These are phyloP conservation scores for Aspergillus hiratsukae DNA, from an alignment of 2,329 filamentous ascomycete genomes.

Conservation along the genomic window DNA sequence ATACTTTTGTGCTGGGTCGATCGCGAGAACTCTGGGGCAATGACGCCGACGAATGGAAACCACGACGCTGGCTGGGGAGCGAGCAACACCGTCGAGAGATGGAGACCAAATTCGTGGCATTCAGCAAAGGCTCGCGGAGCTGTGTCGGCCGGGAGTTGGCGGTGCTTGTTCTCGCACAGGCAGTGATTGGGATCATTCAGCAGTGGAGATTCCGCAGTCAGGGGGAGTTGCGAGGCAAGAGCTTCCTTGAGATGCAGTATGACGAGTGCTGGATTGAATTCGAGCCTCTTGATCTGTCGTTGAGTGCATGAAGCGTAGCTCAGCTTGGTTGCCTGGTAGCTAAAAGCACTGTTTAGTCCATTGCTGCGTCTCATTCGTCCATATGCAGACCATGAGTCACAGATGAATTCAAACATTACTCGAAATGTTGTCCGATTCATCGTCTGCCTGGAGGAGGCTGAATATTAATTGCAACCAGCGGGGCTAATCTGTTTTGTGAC, in stretches of 20 bases:
- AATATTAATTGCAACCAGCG: neutral
- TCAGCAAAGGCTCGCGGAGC: conserved; percentile 15
- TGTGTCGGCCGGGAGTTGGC: conserved; percentile 16
- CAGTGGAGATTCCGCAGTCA: conserved; percentile 9
- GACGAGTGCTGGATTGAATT: conserved; percentile 11
- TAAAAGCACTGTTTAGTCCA: neutral
- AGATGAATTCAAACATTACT: neutral
- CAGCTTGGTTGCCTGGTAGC: neutral
- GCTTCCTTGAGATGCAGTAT: conserved; percentile 18
- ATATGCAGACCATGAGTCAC: neutral
- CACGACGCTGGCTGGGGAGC: conserved; percentile 14
- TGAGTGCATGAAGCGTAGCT: neutral
- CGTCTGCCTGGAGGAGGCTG: neutral
- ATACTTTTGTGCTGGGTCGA: conserved; percentile 15
- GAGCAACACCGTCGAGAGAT: conserved; percentile 10
- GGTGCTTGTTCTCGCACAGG: conserved; percentile 10
- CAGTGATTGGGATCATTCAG: conserved; percentile 6
- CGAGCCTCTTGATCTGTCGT: neutral
- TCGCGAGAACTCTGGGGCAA: conserved; percentile 15
- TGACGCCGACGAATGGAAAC: conserved; percentile 12
- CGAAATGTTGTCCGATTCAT: neutral
- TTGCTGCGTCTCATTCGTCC: neutral
- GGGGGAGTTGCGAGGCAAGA: conserved; percentile 10
- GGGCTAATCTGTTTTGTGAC: neutral
- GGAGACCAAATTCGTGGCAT: conserved; percentile 14